Conservation (phyloP, 257 asterid genomes). For the Gardenia jasminoides region DNA sequence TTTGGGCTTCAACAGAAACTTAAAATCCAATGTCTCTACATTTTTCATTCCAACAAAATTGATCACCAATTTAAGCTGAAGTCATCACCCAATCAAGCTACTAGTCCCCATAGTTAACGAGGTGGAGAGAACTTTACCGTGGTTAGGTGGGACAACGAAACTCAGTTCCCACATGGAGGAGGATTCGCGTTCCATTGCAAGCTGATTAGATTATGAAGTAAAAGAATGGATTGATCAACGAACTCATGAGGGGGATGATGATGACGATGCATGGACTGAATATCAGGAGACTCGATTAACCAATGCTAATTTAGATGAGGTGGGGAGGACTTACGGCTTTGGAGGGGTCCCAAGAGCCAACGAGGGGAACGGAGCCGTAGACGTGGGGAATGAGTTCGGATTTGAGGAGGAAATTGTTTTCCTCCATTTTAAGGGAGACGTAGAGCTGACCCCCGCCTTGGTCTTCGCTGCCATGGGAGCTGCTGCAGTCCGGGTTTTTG, state of each 20-base stretch:
- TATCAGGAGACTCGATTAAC: background rate
- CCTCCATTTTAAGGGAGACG: constrained; percentile 97
- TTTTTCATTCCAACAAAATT: background rate
- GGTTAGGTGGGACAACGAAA: constrained; percentile 89
- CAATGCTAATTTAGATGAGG: background rate
- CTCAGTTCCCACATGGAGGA: constrained; percentile 92
- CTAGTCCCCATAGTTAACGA: background rate
- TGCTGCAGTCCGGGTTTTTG: constrained; percentile 49
- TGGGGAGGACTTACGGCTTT: constrained; percentile 53
- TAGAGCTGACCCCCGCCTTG: constrained; percentile 88
- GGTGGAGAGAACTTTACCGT: constrained; percentile 22
- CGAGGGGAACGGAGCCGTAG: constrained; percentile 86
- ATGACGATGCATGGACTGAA: background rate
- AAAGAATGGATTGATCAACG: too few species aligned
- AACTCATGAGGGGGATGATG: too few species aligned
- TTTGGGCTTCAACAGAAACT: constrained; percentile 85
- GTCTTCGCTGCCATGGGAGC: constrained; percentile 69
- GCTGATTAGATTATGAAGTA: constrained; percentile 56
- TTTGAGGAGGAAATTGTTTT: constrained; percentile 53
- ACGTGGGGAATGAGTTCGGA: constrained; percentile 87
- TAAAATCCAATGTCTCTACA: constrained; percentile 89
- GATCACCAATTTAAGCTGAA: constrained; percentile 16
- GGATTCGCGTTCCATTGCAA: constrained; percentile 91
- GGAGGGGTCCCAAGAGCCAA: constrained; percentile 93
- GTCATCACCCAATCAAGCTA: background rate